Conservation (phyloP, 805 yeast genomes). For the Nakazawaea wickerhamii region DNA sequence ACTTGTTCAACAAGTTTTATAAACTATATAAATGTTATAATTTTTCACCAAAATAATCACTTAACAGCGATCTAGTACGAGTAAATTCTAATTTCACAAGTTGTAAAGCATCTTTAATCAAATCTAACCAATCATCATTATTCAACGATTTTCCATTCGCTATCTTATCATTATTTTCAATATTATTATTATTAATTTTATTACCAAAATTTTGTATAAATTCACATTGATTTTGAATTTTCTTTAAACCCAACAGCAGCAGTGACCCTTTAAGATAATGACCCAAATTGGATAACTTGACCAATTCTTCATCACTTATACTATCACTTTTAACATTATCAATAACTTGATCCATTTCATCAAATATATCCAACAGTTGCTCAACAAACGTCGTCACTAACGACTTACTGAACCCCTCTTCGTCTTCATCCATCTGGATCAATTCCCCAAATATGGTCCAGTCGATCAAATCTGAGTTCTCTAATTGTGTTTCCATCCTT, state of each 20-base stretch:
- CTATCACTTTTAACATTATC: constrained; percentile 20
- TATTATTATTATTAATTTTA: constrained; percentile 16
- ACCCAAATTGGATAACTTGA: constrained; percentile 67
- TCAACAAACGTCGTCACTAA: constrained; percentile 81
- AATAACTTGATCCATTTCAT: constrained; percentile 59
- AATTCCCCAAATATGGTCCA: constrained; percentile 88
- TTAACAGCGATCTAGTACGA: constrained; percentile 44
- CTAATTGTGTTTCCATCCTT: constrained; percentile 14
- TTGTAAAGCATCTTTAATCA: constrained; percentile 48
- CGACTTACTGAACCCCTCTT: constrained; percentile 79
- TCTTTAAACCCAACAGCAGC: constrained; percentile 82
- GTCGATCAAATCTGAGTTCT: constrained; percentile 65
- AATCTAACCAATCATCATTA: constrained; percentile 28
- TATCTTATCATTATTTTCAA: constrained; percentile 13
- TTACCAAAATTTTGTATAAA: constrained; percentile 87
- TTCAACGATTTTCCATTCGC: constrained; percentile 20
- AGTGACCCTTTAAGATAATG: constrained; percentile 95
- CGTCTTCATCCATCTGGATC: constrained; percentile 94
- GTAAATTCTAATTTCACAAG: constrained; percentile 47
- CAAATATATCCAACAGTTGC: constrained; percentile 79
- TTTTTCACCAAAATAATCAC: constrained; percentile 43
- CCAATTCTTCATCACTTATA: constrained; percentile 38
- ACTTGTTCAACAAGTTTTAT: not conserved
- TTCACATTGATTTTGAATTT: constrained; percentile 85
- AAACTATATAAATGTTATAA: constrained; percentile 13